These are phyloP conservation scores for Aspergillus sp. DNA, from an alignment of 2,329 filamentous ascomycete species.

Conservation along the genomic window DNA sequence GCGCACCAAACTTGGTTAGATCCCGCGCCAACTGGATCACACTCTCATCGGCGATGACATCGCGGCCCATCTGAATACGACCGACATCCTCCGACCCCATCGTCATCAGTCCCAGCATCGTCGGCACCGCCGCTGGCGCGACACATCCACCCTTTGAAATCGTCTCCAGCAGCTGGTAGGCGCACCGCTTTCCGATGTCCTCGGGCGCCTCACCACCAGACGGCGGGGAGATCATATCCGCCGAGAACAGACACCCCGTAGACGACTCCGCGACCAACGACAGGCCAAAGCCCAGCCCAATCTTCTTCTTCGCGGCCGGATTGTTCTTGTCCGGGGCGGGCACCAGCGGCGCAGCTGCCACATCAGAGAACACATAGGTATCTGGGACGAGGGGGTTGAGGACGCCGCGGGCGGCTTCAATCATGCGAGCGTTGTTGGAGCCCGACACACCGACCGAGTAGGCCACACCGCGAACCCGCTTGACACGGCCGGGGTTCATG, in stretches of 20 bases:
- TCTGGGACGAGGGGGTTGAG: constrained; percentile 83
- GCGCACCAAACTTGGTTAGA: constrained; percentile 81
- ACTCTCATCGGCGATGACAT: constrained; percentile 77
- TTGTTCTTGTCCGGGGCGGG: constrained; percentile 69
- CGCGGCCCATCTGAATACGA: constrained; percentile 73
- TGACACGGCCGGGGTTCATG: constrained; percentile 77
- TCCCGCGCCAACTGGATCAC: constrained; percentile 79
- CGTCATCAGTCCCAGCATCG: constrained; percentile 84
- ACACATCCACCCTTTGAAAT: constrained; percentile 82
- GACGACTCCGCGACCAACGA: constrained; percentile 91
- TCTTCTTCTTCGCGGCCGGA: constrained; percentile 53
- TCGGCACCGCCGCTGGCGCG: constrained; percentile 66
- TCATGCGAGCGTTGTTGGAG: constrained; percentile 93
- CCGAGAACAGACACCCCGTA: constrained; percentile 80
- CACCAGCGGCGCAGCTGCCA: constrained; percentile 58
- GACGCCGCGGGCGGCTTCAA: constrained; percentile 81
- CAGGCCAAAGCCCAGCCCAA: constrained; percentile 88
- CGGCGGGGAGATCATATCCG: constrained; percentile 72
- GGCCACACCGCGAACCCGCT: constrained; percentile 85
- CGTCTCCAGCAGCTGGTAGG: constrained; percentile 81
- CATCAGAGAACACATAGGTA: constrained; percentile 79
- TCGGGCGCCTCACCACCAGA: constrained; percentile 81
- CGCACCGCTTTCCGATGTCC: constrained; percentile 83
- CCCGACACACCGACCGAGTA: constrained; percentile 90
- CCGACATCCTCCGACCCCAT: constrained; percentile 98